Evolutionary conservation across 2,329 filamentous ascomycete genomes (phyloP).

Genomic region (Geosmithia putterillii): DNA sequence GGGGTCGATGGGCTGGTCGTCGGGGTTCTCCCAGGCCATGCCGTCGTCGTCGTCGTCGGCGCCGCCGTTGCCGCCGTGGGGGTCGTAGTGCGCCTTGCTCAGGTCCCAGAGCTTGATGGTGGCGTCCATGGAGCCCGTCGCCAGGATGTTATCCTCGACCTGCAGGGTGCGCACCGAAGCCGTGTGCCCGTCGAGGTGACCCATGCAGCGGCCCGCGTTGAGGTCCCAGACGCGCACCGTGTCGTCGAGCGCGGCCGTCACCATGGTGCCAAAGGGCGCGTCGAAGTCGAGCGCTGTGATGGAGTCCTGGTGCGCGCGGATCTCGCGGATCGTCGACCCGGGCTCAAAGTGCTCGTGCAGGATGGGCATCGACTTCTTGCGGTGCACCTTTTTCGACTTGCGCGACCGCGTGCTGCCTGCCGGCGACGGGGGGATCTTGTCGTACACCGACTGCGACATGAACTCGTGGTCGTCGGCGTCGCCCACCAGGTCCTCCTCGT

Average conservation of each 20-base stretch:
- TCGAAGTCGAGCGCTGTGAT: slow-evolving; percentile 94
- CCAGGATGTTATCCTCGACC: slow-evolving; percentile 89
- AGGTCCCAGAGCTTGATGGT: slow-evolving; percentile 93
- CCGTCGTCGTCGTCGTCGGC: slow-evolving; percentile 52
- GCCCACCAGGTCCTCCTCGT: slow-evolving; percentile 39
- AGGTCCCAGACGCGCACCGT: slow-evolving; percentile 94
- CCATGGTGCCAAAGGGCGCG: slow-evolving; percentile 90
- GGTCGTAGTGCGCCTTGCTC: slow-evolving; percentile 74
- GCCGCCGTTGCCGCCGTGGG: slow-evolving; percentile 48
- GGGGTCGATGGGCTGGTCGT: slow-evolving; percentile 56
- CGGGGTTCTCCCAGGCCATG: slow-evolving; percentile 60
- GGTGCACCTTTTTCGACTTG: slow-evolving; percentile 40
- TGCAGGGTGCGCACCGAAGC: slow-evolving; percentile 88
- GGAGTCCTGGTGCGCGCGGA: slow-evolving; percentile 77
- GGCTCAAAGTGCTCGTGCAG: slow-evolving; percentile 91
- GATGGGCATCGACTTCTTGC: slow-evolving; percentile 81
- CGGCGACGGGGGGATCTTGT: slow-evolving; percentile 59
- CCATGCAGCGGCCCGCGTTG: slow-evolving; percentile 85
- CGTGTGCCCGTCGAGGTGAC: slow-evolving; percentile 82
- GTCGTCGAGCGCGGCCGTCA: slow-evolving; percentile 85
- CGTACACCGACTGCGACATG: slow-evolving; percentile 97
- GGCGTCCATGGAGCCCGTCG: slow-evolving; percentile 88
- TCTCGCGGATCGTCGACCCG: slow-evolving; percentile 76
- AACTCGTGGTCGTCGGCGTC: slow-evolving; percentile 47
- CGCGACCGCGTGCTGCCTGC: slow-evolving; percentile 32